phyloP scores from a whole-genome alignment of 257 asterid species.

The Ilex asprella region DNA sequence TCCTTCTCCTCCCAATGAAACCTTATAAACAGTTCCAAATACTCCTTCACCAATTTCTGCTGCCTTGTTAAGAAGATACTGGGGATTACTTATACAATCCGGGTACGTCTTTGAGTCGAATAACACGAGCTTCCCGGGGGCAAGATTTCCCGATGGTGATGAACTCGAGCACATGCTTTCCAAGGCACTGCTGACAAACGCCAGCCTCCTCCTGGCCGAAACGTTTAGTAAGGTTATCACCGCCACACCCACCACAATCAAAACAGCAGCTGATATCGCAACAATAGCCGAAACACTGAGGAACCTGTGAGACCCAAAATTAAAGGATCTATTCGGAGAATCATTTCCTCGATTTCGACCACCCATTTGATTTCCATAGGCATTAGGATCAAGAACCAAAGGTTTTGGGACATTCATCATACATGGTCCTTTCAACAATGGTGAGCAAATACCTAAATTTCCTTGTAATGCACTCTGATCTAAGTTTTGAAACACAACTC shows the following conservation, averaged over 20 bases:
- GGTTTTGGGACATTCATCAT: constrained; percentile 81
- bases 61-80: constrained; percentile 53
- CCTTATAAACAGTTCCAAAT: constrained; percentile 77
- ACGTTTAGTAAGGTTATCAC: constrained; percentile 58
- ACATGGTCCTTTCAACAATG: constrained; percentile 74
- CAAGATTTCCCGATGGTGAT: constrained; percentile 43
- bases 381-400: constrained; percentile 78
- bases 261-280: constrained; percentile 74
- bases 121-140: constrained; percentile 59
- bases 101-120: constrained; percentile 54
- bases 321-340: constrained; percentile 10
- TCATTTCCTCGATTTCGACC: constrained; percentile 15
- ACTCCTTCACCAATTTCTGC: constrained; percentile 75
- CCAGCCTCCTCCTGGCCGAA: constrained; percentile 52
- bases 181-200: constrained; percentile 53
- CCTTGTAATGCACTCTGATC: constrained; percentile 75
- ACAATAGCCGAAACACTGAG: constrained; percentile 75
- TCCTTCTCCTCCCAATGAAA: constrained; percentile 44
- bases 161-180: constrained; percentile 96
- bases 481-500: constrained; percentile 61
- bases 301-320: constrained; percentile 40
- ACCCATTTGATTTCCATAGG: constrained; percentile 51
- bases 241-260: constrained; percentile 67
- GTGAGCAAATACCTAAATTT: constrained; percentile 83
- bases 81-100: constrained; percentile 41